Conservation (phyloP, 2,329 filamentous ascomycete genomes). For the Fusarium sp. region DNA sequence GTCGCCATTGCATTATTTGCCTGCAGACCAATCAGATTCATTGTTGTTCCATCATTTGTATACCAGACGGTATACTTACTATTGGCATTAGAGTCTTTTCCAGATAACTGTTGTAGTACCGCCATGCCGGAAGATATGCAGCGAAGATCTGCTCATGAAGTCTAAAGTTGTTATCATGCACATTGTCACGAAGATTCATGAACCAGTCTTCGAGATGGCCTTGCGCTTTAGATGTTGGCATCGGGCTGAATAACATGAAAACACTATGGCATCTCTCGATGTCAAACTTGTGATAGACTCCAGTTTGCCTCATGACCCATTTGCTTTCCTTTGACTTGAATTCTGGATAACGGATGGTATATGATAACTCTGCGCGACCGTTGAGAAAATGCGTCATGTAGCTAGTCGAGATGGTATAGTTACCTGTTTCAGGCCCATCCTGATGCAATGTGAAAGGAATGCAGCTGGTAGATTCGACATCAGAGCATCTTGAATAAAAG, state of each 20-base stretch:
- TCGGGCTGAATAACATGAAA: background rate
- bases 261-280: background rate
- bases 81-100: background rate
- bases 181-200: background rate
- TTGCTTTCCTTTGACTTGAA: background rate
- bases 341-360: background rate
- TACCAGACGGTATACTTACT: background rate
- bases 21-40: background rate
- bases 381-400: background rate
- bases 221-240: background rate
- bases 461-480: background rate
- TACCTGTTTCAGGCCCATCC: background rate
- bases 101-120: background rate
- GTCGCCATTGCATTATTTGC: background rate
- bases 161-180: background rate
- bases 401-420: background rate
- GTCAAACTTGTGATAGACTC: background rate
- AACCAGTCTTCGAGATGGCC: background rate
- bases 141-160: background rate
- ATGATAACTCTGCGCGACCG: background rate
- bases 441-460: background rate
- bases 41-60: background rate
- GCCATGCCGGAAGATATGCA: background rate
- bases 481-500: background rate
- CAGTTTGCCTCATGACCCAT: background rate